phyloP scores from a whole-genome alignment of 306 rosid species.

The Inga laurina region DNA sequence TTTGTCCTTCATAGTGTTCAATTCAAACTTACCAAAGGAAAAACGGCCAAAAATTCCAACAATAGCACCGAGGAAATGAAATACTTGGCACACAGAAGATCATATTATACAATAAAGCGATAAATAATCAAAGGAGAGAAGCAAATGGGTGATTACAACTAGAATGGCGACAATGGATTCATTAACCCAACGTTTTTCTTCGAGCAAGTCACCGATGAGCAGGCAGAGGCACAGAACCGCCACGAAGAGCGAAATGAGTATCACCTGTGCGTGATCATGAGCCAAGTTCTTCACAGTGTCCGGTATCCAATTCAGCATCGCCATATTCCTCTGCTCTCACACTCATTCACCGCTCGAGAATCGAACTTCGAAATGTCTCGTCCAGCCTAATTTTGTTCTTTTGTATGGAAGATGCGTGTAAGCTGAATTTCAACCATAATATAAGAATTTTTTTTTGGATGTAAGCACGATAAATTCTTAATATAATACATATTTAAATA shows the following conservation, averaged over 20 bases:
- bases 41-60: background rate
- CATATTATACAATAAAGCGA: background rate
- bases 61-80: background rate
- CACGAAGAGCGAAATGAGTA: conserved; percentile 69
- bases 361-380: background rate
- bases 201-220: conserved; percentile 75
- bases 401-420: background rate
- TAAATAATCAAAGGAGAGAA: background rate
- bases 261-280: conserved; percentile 58
- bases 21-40: background rate
- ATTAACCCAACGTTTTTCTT: conserved; percentile 80
- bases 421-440: background rate
- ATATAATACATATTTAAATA: too few species aligned
- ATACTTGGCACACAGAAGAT: background rate
- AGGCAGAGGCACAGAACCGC: conserved; percentile 80
- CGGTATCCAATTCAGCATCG: conserved; percentile 6
- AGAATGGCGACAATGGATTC: conserved; percentile 89
- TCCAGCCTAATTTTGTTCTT: background rate
- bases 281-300: conserved; percentile 43
- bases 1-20: background rate
- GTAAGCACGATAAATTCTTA: too few species aligned
- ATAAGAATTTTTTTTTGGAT: too few species aligned
- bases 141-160: conserved; percentile 40
- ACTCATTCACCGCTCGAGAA: background rate
- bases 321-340: conserved; percentile 15